These are phyloP conservation scores for Dactylellina drechsleri DNA, from an alignment of 2,329 filamentous ascomycete species.

Conservation along the genomic window DNA sequence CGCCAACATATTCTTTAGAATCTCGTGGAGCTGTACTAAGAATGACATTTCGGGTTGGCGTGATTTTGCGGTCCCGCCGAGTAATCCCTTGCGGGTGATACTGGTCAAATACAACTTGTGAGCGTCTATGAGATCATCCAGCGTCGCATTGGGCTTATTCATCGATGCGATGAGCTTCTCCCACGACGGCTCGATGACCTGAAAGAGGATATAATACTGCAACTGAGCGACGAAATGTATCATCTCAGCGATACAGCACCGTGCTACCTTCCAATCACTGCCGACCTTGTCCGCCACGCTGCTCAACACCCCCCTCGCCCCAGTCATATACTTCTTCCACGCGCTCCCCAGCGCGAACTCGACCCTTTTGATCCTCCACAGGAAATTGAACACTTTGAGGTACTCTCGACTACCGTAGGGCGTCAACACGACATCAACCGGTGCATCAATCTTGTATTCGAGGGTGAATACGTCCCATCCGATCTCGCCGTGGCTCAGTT, in stretches of 20 bases:
- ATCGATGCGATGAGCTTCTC: conserved; percentile 85
- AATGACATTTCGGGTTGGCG: conserved; percentile 78
- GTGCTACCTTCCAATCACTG: conserved; percentile 87
- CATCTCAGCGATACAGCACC: conserved; percentile 94
- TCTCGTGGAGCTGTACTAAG: conserved; percentile 88
- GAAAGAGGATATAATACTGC: conserved; percentile 98
- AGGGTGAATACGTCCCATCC: conserved; percentile 99
- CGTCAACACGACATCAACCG: conserved; percentile 95
- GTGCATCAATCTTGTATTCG: conserved; percentile 97
- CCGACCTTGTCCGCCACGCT: conserved; percentile 77
- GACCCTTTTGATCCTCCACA: conserved; percentile 97
- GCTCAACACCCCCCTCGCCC: conserved; percentile 86
- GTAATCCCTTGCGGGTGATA: conserved; percentile 93
- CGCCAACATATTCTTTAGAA: conserved; percentile 90
- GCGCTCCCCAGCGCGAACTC: conserved; percentile 91
- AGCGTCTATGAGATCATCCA: conserved; percentile 93
- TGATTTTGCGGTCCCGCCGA: conserved; percentile 67
- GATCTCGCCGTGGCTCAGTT: conserved; percentile 94
- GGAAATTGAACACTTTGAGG: conserved; percentile 98
- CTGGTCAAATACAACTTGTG: conserved; percentile 90
- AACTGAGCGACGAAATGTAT: conserved; percentile 97
- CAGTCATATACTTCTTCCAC: conserved; percentile 96
- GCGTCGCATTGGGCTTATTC: conserved; percentile 83
- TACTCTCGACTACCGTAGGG: conserved; percentile 96
- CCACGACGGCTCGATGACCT: conserved; percentile 97